Percentiles rank a stretch among this genome's conserved stretches.
These are phyloP conservation scores for Metarhizium rileyi DNA, from an alignment of 2,329 filamentous ascomycete species.

Conservation along the genomic window DNA sequence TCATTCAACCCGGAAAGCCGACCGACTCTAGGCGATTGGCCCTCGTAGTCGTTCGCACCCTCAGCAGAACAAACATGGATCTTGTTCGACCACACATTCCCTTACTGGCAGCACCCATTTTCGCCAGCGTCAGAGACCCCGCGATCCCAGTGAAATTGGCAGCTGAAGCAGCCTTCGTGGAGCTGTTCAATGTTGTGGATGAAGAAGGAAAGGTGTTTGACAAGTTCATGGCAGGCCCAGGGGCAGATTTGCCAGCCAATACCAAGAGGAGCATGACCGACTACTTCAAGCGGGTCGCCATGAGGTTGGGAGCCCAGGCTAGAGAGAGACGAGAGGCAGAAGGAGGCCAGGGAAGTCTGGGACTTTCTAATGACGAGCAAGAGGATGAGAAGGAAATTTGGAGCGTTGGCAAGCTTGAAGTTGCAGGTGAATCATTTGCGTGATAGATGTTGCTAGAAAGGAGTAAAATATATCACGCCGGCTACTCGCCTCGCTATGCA, in stretches of 20 bases:
- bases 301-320: slow-evolving; percentile 76
- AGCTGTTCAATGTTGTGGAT: slow-evolving; percentile 82
- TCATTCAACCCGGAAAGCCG: slow-evolving; percentile 68
- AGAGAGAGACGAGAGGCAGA: slow-evolving; percentile 86
- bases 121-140: slow-evolving; percentile 79
- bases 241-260: slow-evolving; percentile 55
- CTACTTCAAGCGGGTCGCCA: slow-evolving; percentile 90
- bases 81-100: slow-evolving; percentile 72
- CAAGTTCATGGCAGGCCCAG: slow-evolving; percentile 69
- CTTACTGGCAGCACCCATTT: slow-evolving; percentile 73
- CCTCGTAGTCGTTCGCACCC: slow-evolving; percentile 78
- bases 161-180: slow-evolving; percentile 87
- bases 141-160: slow-evolving; percentile 94
- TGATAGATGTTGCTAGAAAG: slow-evolving; percentile 13
- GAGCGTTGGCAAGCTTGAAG: slow-evolving; percentile 86
- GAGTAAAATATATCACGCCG: background rate
- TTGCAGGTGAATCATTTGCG: slow-evolving; percentile 51
- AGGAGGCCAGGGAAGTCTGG: slow-evolving; percentile 76
- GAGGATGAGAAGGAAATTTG: slow-evolving; percentile 95
- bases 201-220: slow-evolving; percentile 82
- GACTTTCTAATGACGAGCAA: slow-evolving; percentile 78
- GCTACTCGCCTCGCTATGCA: background rate
- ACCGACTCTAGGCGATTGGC: slow-evolving; percentile 77
- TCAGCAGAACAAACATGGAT: slow-evolving; percentile 70
- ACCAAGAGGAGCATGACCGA: slow-evolving; percentile 87